Percentiles rank a stretch among this genome's conserved stretches.
phyloP scores from a whole-genome alignment of 2,329 filamentous ascomycete genomes.

The Fusarium tuaranense region DNA sequence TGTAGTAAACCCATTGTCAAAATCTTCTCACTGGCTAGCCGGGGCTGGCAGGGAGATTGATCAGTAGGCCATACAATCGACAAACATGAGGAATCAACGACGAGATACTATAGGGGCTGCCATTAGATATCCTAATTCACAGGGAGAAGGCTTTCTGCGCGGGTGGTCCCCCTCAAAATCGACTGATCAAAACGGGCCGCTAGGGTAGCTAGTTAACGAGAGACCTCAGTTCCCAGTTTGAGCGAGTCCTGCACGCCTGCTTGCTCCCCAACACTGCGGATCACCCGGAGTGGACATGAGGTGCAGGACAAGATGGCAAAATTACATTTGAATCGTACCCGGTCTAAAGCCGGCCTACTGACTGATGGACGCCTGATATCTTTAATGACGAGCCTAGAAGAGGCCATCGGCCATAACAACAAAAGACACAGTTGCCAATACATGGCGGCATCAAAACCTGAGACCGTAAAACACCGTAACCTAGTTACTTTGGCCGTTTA shows the following conservation, averaged over 20 bases:
- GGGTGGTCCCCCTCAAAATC: neutral
- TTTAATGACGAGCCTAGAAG: neutral
- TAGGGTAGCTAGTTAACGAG: neutral
- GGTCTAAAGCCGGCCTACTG: neutral
- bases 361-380: neutral
- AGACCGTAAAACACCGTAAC: too few species aligned
- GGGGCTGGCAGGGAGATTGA: neutral
- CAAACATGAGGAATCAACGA: neutral
- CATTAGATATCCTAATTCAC: neutral
- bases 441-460: fast-evolving
- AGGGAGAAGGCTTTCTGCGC: neutral
- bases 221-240: neutral
- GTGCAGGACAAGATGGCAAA: neutral
- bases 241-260: neutral
- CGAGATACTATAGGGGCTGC: neutral
- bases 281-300: neutral
- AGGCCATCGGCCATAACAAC: neutral
- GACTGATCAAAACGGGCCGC: neutral
- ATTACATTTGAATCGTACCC: neutral
- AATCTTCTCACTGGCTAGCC: neutral
- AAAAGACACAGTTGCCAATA: neutral
- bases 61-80: neutral
- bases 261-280: neutral
- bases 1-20: neutral
- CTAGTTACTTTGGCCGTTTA: neutral